Base-by-base conservation (phyloP, 768 basidiomycete species). In the Lactarius evosmus region DNA sequence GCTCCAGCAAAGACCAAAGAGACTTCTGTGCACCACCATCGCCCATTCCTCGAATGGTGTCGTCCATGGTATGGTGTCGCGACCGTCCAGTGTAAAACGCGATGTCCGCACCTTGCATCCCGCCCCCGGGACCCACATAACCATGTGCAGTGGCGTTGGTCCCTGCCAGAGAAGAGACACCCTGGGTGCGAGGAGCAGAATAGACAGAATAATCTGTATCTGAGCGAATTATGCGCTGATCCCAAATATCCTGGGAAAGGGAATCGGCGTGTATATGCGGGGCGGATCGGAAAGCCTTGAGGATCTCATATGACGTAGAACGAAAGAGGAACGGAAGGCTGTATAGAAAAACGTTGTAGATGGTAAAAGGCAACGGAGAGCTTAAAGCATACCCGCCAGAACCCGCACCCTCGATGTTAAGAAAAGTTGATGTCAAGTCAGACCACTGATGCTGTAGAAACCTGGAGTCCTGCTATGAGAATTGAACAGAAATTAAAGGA, bases 351-450 rank as follows among this genome's bases (percentile, higher is more conserved):
- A 33, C 8, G 44, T 34, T 9, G 40, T 5, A 61, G 29, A 14
- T 61, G 3, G 40, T 27, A 69, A 51, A 69, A n/a, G 32, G 34
- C 51, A 33, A 32, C 3, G 6, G 11, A 19, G 9, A 11, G 16
- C 38, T 4, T 11, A 14, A 19, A 3, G 70, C 81, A 56, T 69
- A 89, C 88, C 91, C 89, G 70, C 90, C 91, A 1, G 85, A 80
- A 16, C 86, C 84, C 3, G 91, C 90, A 16, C 92, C 91, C 73
- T 94, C 92, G 7, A 94, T 79, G 68, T 93, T 94, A 41, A 94
- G 76, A 74, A 94, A 94, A 0, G 80, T 80, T 30, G 83, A 79
- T 0, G 83, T 79, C 27, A 87, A 72, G 32, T 82, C 82, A 0
- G 85, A 81, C 91, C 90, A 93, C 0, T 88, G 85, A 65, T 94